phyloP scores from a whole-genome alignment of 495 filamentous ascomycete genomes.

The Immersiella caudata region DNA sequence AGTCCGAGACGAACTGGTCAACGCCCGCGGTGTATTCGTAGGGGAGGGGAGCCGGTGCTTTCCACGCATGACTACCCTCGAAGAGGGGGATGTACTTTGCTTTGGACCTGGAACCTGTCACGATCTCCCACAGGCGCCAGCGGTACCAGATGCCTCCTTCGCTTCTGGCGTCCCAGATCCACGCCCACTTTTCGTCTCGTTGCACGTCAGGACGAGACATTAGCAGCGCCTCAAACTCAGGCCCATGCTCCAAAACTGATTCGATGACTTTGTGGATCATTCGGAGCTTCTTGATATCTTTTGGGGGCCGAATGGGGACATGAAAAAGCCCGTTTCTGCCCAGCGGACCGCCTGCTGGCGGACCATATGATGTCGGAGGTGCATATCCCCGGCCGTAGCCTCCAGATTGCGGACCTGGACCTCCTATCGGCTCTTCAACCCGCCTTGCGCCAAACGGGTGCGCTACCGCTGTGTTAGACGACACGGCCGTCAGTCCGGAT shows the following conservation, averaged over 20 bases:
- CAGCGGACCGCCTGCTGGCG: slow-evolving; percentile 47
- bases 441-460: slow-evolving; percentile 85
- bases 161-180: slow-evolving; percentile 87
- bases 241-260: slow-evolving; percentile 71
- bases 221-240: slow-evolving; percentile 89
- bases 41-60: slow-evolving; percentile 65
- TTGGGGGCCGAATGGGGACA: slow-evolving; percentile 75
- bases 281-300: slow-evolving; percentile 75
- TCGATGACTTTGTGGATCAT: slow-evolving; percentile 91
- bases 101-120: slow-evolving; percentile 58
- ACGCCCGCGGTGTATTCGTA: slow-evolving; percentile 76
- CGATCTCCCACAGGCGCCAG: slow-evolving; percentile 84
- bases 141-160: slow-evolving; percentile 82
- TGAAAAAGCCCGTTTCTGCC: slow-evolving; percentile 57
- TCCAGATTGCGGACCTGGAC: slow-evolving; percentile 61
- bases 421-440: slow-evolving; percentile 50
- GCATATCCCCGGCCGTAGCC: slow-evolving; percentile 75
- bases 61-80: slow-evolving; percentile 71
- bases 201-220: slow-evolving; percentile 84
- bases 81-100: slow-evolving; percentile 63
- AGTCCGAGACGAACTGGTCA: slow-evolving; percentile 76
- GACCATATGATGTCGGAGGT: slow-evolving; percentile 70
- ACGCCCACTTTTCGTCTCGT: slow-evolving; percentile 85
- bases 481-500: slow-evolving; percentile 54
- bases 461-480: slow-evolving; percentile 55